These are phyloP conservation scores for Collybiopsis confluens DNA, from an alignment of 768 basidiomycete species.

Conservation along the genomic window DNA sequence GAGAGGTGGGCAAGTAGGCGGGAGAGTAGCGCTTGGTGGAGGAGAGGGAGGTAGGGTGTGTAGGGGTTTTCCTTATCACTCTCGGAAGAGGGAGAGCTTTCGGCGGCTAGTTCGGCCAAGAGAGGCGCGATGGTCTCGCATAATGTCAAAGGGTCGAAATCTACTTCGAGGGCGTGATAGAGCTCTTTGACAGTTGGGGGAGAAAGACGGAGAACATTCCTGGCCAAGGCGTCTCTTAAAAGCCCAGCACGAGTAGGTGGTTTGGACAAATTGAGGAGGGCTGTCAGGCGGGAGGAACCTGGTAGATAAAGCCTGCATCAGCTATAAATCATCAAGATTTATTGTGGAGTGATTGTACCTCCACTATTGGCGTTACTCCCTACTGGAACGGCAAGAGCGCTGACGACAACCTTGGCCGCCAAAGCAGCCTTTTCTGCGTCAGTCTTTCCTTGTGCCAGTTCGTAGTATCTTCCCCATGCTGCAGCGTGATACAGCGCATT, in stretches of 20 bases:
- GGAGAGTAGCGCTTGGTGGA: slow-evolving; percentile 88
- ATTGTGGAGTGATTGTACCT: neutral
- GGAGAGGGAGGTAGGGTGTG: slow-evolving; percentile 80
- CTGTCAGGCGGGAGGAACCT: slow-evolving; percentile 73
- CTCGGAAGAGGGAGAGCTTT: no score
- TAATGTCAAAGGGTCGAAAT: slow-evolving; percentile 89
- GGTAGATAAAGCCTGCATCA: slow-evolving; percentile 55
- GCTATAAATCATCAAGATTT: slow-evolving; percentile 10
- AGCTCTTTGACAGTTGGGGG: slow-evolving; percentile 70
- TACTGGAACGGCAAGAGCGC: slow-evolving; percentile 90
- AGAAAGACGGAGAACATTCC: slow-evolving; percentile 78
- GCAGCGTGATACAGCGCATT: slow-evolving; percentile 96
- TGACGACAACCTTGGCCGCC: slow-evolving; percentile 88
- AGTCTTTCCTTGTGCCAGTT: slow-evolving; percentile 65
- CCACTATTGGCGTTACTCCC: slow-evolving; percentile 40
- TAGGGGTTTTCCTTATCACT: slow-evolving; percentile 34
- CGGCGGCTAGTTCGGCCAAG: slow-evolving; percentile 48
- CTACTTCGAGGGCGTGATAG: slow-evolving; percentile 86
- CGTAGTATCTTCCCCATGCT: slow-evolving; percentile 87
- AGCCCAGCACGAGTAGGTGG: slow-evolving; percentile 86
- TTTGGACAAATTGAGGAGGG: slow-evolving; percentile 77
- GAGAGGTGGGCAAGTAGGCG: slow-evolving; percentile 88
- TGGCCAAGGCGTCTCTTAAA: slow-evolving; percentile 81
- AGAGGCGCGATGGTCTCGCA: slow-evolving; percentile 77
- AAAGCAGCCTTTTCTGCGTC: slow-evolving; percentile 78